Conservation (phyloP, 257 asterid genomes). For the Plantago major region DNA sequence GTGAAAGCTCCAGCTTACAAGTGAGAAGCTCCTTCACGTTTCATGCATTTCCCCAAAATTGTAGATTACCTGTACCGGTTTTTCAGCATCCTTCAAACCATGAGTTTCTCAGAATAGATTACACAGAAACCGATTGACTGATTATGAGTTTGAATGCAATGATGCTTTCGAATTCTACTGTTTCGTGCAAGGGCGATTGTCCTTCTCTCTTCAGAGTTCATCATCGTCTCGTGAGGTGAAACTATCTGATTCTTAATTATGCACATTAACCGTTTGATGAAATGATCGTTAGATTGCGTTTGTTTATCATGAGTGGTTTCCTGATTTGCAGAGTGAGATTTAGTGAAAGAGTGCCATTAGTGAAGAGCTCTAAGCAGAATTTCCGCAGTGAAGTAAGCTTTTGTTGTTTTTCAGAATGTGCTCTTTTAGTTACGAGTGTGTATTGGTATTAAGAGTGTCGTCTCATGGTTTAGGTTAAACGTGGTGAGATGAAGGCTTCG, state of each 20-base stretch:
- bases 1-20: too few relatives aligned
- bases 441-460: background rate
- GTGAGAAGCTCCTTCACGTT: too few relatives aligned
- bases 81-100: too few relatives aligned
- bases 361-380: slow-evolving; percentile 16
- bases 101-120: too few relatives aligned
- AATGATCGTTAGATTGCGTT: background rate
- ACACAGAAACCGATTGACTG: background rate
- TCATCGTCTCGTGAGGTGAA: slow-evolving; percentile 20
- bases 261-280: background rate
- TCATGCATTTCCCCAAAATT: too few relatives aligned
- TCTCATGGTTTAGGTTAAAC: slow-evolving; percentile 25
- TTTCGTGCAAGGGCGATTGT: slow-evolving; percentile 18
- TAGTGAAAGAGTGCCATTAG: slow-evolving; percentile 15
- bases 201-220: slow-evolving; percentile 17
- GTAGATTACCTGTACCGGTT: too few relatives aligned
- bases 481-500: slow-evolving; percentile 11
- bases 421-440: background rate
- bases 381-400: slow-evolving; percentile 28
- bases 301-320: slow-evolving; percentile 7
- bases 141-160: slow-evolving; percentile 11
- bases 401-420: background rate
- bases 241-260: background rate
- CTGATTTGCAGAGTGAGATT: slow-evolving; percentile 23
- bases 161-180: slow-evolving; percentile 24